A percentile compares a stretch with the other conserved stretches of the same genome.
These are phyloP conservation scores for Tinospora cordifolia DNA, from an alignment of 164 flowering plant genomes.

Conservation along the genomic window DNA sequence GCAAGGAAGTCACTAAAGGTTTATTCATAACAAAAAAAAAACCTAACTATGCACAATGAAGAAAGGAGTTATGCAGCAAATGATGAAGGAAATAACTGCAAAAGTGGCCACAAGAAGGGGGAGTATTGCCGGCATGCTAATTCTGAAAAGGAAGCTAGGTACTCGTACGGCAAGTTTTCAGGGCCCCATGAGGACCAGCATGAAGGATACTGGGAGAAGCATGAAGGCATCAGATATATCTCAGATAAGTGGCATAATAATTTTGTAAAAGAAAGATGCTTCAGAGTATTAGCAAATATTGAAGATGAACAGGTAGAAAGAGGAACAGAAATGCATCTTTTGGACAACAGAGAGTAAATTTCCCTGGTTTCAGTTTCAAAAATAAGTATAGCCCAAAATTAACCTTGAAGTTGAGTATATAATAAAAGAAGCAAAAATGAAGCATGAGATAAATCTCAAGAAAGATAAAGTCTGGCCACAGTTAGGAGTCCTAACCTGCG, in stretches of 20 bases:
- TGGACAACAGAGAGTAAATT: slow-evolving; percentile 16
- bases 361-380: too few relatives aligned
- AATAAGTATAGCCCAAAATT: too few relatives aligned
- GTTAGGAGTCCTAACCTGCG: slow-evolving; percentile 33
- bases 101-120: slow-evolving; percentile 32
- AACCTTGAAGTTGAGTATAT: background rate
- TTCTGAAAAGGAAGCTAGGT: slow-evolving; percentile 23
- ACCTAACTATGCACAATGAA: slow-evolving; percentile 27
- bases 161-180: slow-evolving; percentile 15
- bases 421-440: background rate
- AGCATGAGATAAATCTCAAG: background rate
- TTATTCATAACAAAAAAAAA: slow-evolving; percentile 44
- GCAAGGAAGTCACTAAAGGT: slow-evolving; percentile 49
- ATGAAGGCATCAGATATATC: slow-evolving; percentile 23
- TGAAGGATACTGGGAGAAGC: slow-evolving; percentile 23
- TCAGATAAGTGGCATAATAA: slow-evolving; percentile 28
- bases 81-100: slow-evolving; percentile 21
- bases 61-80: slow-evolving; percentile 23
- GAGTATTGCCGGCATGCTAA: slow-evolving; percentile 23
- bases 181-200: slow-evolving; percentile 11
- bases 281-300: slow-evolving; percentile 36
- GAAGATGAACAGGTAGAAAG: slow-evolving; percentile 25
- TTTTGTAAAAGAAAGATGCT: slow-evolving; percentile 39
- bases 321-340: slow-evolving; percentile 27
- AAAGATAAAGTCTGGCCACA: background rate